Evolutionary conservation across 176 grass and related monocot species (phyloP).

Genomic region (Carex kokanica): DNA sequence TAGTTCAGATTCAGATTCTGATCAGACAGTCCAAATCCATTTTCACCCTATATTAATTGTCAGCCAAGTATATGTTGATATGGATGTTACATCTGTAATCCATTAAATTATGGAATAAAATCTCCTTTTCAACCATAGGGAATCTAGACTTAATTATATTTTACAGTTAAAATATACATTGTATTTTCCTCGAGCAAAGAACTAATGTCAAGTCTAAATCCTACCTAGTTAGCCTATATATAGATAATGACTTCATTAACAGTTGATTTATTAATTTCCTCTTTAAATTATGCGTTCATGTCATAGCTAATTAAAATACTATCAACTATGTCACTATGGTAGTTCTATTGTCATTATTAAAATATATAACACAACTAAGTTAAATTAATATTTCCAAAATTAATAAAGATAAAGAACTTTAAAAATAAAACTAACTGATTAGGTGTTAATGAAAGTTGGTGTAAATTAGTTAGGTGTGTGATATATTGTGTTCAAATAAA

Average conservation of each 20-base stretch:
- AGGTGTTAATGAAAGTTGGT: too few species aligned
- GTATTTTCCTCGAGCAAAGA: background rate
- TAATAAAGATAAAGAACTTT: too few species aligned
- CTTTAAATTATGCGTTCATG: background rate
- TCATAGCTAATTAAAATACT: background rate
- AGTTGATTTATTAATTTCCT: too few species aligned
- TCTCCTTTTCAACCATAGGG: background rate
- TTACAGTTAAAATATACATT: background rate
- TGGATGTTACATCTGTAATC: background rate
- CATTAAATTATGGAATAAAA: constrained; percentile 1
- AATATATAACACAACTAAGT: too few species aligned
- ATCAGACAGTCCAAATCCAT: too few species aligned
- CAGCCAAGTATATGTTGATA: background rate
- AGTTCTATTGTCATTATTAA: too few species aligned
- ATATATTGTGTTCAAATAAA: too few species aligned
- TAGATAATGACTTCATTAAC: background rate
- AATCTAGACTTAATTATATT: constrained; percentile 2
- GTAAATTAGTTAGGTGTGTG: too few species aligned
- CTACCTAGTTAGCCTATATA: background rate
- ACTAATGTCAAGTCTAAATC: background rate
- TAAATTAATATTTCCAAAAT: too few species aligned
- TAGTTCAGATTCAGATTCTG: background rate
- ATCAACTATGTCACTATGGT: background rate
- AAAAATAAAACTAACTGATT: too few species aligned
- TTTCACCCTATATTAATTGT: too few species aligned